These are phyloP conservation scores for Decorospora gaudefroyi DNA, from an alignment of 2,329 filamentous ascomycete genomes.

Conservation along the genomic window DNA sequence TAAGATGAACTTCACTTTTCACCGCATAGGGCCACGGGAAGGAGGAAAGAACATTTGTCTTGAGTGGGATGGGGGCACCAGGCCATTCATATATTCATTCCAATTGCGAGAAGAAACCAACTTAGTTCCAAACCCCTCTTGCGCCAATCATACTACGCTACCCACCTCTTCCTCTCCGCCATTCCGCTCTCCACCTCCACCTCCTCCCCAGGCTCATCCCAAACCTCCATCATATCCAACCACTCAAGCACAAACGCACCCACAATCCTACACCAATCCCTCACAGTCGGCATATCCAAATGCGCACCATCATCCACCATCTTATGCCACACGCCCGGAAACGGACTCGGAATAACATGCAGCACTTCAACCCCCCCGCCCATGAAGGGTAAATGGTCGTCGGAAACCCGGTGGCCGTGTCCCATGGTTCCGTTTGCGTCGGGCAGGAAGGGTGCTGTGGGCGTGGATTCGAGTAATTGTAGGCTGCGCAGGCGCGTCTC, in stretches of 20 bases:
- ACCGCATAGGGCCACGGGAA: no score
- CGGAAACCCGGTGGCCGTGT: slow-evolving; percentile 64
- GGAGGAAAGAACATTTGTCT: no score
- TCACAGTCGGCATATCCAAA: slow-evolving; percentile 75
- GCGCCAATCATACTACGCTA: no score
- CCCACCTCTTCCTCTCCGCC: not conserved
- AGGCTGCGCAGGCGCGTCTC: slow-evolving; percentile 74
- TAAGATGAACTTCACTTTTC: no score
- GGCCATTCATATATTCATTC: no score
- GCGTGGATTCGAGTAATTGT: slow-evolving; percentile 66
- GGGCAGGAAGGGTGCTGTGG: slow-evolving; percentile 54
- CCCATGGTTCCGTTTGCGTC: slow-evolving; percentile 44
- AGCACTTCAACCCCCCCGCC: slow-evolving; percentile 81
- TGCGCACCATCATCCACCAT: slow-evolving; percentile 82
- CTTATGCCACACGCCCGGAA: slow-evolving; percentile 85
- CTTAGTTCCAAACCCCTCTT: no score
- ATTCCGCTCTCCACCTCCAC: no score
- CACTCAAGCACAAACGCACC: slow-evolving; percentile 87
- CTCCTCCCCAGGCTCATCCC: slow-evolving; percentile 26
- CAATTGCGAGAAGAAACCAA: no score
- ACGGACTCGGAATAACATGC: slow-evolving; percentile 84
- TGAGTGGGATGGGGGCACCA: no score
- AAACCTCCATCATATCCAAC: slow-evolving; percentile 74
- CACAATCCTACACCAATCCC: slow-evolving; percentile 86
- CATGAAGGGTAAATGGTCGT: slow-evolving; percentile 94